phyloP scores from a whole-genome alignment of 345 rosid species.

The Jatropha curcas region DNA sequence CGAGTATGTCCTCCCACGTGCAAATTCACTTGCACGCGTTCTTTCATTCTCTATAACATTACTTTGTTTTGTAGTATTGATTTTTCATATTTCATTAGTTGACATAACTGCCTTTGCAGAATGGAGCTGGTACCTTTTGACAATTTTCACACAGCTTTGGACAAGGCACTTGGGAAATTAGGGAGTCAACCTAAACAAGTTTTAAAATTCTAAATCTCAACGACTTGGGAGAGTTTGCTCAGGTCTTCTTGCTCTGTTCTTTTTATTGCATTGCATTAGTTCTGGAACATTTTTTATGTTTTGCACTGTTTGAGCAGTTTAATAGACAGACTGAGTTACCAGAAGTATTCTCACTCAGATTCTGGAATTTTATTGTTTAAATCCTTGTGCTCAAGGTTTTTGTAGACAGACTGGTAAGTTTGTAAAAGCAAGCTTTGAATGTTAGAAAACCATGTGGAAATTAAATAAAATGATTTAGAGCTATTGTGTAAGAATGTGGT shows the following conservation, averaged over 20 bases:
- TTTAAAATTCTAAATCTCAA: slow-evolving; percentile 47
- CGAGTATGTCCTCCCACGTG: slow-evolving; percentile 42
- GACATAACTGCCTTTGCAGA: slow-evolving; percentile 39
- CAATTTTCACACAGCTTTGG: slow-evolving; percentile 57
- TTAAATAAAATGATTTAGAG: no score
- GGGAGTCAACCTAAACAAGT: slow-evolving; percentile 94
- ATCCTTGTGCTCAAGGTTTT: no score
- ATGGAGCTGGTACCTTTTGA: slow-evolving; percentile 67
- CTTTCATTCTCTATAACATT: neutral
- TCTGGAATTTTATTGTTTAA: no score
- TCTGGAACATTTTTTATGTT: neutral
- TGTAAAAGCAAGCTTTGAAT: no score
- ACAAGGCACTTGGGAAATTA: slow-evolving; percentile 69
- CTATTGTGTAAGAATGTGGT: no score
- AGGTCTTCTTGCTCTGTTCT: neutral
- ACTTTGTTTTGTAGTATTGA: neutral
- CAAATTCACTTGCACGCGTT: neutral
- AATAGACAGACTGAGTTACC: neutral
- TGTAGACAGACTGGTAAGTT: no score
- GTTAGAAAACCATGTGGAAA: no score
- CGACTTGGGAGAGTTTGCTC: neutral
- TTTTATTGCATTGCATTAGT: neutral
- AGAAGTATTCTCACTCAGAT: neutral
- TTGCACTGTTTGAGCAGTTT: neutral
- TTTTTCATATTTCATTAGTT: neutral